Conservation (phyloP, 164 flowering plant species). For the Brasenia schreberi region DNA sequence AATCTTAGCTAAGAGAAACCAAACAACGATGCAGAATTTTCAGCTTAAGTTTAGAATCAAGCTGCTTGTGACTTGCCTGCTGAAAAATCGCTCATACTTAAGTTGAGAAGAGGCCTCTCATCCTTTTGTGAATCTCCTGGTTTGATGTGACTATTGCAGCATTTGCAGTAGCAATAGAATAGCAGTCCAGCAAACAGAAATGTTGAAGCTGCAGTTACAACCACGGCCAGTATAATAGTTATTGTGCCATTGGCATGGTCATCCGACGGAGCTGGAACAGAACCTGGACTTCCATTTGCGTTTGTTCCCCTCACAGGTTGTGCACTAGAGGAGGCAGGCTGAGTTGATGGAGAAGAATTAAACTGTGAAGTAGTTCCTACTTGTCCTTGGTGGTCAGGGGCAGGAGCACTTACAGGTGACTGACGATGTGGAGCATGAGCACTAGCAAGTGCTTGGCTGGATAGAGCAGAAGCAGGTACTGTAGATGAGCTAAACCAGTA, state of each 20-base stretch:
- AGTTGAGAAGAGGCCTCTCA: slow-evolving; percentile 77
- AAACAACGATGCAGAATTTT: not conserved
- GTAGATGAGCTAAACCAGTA: not conserved
- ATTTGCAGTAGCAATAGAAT: slow-evolving; percentile 35
- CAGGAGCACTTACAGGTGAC: slow-evolving; percentile 14
- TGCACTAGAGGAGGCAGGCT: slow-evolving; percentile 4
- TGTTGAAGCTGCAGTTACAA: slow-evolving; percentile 57
- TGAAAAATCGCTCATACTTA: slow-evolving; percentile 65
- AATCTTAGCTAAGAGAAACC: not conserved
- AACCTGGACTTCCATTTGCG: slow-evolving; percentile 8
- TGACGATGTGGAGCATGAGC: slow-evolving; percentile 15
- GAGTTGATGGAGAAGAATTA: slow-evolving; percentile 13
- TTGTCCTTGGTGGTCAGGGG: too few species aligned
- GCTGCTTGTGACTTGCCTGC: slow-evolving; percentile 43
- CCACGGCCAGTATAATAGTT: slow-evolving; percentile 46
- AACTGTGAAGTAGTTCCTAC: slow-evolving; percentile 11
- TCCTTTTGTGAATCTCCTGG: slow-evolving; percentile 41
- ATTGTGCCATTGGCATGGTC: slow-evolving; percentile 9
- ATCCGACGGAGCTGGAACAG: slow-evolving; percentile 15
- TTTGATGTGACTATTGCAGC: slow-evolving; percentile 15
- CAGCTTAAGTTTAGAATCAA: not conserved
- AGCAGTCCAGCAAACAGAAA: slow-evolving; percentile 36
- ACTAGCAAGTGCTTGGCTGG: slow-evolving; percentile 14
- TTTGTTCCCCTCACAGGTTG: slow-evolving; percentile 8
- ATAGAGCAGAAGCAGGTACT: not conserved